phyloP scores from a whole-genome alignment of 2,329 filamentous ascomycete genomes.

The Colletotrichum eleusines region DNA sequence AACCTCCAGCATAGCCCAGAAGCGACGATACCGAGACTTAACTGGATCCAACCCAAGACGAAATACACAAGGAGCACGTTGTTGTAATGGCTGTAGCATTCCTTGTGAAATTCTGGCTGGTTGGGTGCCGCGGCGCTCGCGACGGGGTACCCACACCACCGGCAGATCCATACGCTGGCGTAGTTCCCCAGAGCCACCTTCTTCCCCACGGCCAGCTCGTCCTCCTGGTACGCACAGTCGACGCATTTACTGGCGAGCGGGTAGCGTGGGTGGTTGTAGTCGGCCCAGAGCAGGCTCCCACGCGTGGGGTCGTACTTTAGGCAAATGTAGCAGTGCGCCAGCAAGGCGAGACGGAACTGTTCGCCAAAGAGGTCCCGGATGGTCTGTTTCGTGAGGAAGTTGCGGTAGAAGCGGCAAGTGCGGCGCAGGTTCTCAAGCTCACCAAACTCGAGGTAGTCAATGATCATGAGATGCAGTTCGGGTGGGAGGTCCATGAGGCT shows the following conservation, averaged over 20 bases:
- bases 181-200: slow-evolving; percentile 53
- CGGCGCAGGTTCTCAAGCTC: slow-evolving; percentile 58
- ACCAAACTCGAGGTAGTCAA: slow-evolving; percentile 56
- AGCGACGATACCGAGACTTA: slow-evolving; percentile 51
- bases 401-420: slow-evolving; percentile 54
- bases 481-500: slow-evolving; percentile 53
- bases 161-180: slow-evolving; percentile 54
- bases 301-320: slow-evolving; percentile 51
- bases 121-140: slow-evolving; percentile 47
- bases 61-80: slow-evolving; percentile 54
- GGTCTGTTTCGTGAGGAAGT: slow-evolving; percentile 51
- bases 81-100: slow-evolving; percentile 56
- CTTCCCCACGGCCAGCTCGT: slow-evolving; percentile 54
- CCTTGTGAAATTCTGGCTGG: slow-evolving; percentile 55
- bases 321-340: slow-evolving; percentile 57
- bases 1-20: slow-evolving; percentile 55
- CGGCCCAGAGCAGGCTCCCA: slow-evolving; percentile 50
- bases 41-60: slow-evolving; percentile 54
- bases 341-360: slow-evolving; percentile 48
- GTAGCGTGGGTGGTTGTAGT: slow-evolving; percentile 48
- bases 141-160: slow-evolving; percentile 59
- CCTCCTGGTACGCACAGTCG: slow-evolving; percentile 51
- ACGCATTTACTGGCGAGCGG: slow-evolving; percentile 57
- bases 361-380: slow-evolving; percentile 53
- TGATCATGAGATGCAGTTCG: slow-evolving; percentile 57